phyloP scores from a whole-genome alignment of 768 basidiomycete species.

The Termitomyces titanicus region DNA sequence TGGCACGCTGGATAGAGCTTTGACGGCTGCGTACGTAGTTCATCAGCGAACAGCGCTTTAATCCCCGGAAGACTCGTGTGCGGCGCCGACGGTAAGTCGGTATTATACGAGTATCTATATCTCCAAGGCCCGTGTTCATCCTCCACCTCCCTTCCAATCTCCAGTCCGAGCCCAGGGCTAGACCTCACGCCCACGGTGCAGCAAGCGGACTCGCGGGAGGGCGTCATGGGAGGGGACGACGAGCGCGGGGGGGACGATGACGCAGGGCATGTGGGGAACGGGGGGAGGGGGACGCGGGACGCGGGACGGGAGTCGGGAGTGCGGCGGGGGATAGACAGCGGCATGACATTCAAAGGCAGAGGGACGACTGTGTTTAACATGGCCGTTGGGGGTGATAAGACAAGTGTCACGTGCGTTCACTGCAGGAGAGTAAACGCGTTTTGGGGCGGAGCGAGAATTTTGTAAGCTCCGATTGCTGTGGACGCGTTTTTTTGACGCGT shows the following conservation, averaged over 20 bases:
- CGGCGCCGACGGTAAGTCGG: too few species aligned
- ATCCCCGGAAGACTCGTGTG: constrained; percentile 25
- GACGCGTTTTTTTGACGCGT: constrained; percentile 24
- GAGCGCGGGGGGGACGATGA: constrained; percentile 33
- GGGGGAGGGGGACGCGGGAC: constrained; percentile 16
- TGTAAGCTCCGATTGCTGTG: constrained; percentile 26
- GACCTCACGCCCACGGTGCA: constrained; percentile 30
- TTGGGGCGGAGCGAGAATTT: constrained; percentile 31
- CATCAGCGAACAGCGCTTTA: constrained; percentile 22
- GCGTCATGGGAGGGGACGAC: constrained; percentile 38
- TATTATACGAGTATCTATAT: too few species aligned
- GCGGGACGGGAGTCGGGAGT: background rate
- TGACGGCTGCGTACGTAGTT: constrained; percentile 26
- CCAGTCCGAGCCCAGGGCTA: constrained; percentile 29
- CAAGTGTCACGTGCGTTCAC: constrained; percentile 35
- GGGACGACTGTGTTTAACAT: too few species aligned
- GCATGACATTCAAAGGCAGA: too few species aligned
- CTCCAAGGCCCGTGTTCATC: constrained; percentile 1
- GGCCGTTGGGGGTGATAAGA: constrained; percentile 43
- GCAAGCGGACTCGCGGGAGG: constrained; percentile 23
- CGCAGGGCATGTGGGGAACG: constrained; percentile 16
- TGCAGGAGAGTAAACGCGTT: constrained; percentile 35
- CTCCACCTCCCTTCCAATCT: constrained; percentile 15
- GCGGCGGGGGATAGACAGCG: constrained; percentile 19
- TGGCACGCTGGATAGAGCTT: constrained; percentile 15